Evolutionary conservation across 371 early-diverging fungal genomes (phyloP).

Genomic region (Cokeromyces recurvatus): DNA sequence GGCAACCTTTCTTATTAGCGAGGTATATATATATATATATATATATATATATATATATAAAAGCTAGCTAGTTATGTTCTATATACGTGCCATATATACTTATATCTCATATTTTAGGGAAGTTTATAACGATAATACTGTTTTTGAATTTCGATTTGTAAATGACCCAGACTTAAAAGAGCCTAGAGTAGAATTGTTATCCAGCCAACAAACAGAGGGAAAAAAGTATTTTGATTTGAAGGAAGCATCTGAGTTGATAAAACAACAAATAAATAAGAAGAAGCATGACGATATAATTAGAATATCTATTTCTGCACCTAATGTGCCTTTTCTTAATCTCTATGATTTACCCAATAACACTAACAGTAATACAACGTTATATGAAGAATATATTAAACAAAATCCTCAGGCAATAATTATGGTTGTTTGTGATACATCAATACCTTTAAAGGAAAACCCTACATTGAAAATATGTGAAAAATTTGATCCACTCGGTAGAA

Average conservation of each 20-base stretch:
- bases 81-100: neutral
- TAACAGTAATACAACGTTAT: conserved; percentile 90
- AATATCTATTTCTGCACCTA: conserved; percentile 83
- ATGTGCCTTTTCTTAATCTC: conserved; percentile 92
- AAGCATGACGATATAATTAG: conserved; percentile 65
- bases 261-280: neutral
- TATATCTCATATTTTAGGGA: neutral
- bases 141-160: conserved; percentile 3
- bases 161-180: conserved; percentile 6
- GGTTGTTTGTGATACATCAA: conserved; percentile 4
- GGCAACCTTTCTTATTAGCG: conserved; percentile 96
- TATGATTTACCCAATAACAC: conserved; percentile 97
- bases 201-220: no score
- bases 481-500: conserved; percentile 73
- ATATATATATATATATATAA: no score
- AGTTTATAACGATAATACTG: neutral
- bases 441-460: neutral
- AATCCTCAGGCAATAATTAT: conserved; percentile 1
- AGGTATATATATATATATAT: no score
- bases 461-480: conserved; percentile 39
- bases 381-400: conserved; percentile 22
- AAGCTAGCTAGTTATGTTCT: neutral
- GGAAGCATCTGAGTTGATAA: neutral
- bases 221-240: no score
- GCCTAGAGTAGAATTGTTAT: no score